Evolutionary conservation across 2,329 filamentous ascomycete species (phyloP).

Genomic region (Colletotrichum spinosum): DNA sequence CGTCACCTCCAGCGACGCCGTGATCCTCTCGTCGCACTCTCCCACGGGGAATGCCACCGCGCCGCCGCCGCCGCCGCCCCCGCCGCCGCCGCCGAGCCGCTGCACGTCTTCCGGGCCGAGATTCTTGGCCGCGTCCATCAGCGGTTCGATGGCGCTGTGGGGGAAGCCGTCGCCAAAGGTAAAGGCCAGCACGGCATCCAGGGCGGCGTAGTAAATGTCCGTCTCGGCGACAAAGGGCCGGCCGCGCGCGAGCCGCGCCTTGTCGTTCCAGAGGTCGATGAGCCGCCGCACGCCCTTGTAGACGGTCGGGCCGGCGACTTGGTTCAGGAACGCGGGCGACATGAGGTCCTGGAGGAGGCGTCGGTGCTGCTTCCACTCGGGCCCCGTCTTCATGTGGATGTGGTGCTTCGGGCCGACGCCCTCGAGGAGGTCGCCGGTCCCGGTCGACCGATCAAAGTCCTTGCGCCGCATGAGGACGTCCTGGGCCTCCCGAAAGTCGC

Average conservation of each 20-base stretch:
- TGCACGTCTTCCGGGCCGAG: constrained; percentile 4
- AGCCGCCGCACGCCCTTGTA: constrained; percentile 46
- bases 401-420: constrained; percentile 49
- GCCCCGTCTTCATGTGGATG: constrained; percentile 45
- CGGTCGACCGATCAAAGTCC: constrained; percentile 55
- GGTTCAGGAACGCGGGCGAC: constrained; percentile 48
- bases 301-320: constrained; percentile 47
- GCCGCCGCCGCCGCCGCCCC: neutral
- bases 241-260: constrained; percentile 45
- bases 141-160: constrained; percentile 15
- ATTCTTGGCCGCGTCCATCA: constrained; percentile 1
- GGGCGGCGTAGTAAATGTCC: constrained; percentile 45
- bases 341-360: constrained; percentile 53
- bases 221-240: constrained; percentile 45
- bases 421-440: constrained; percentile 42
- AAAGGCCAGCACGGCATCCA: constrained; percentile 47
- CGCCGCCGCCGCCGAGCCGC: neutral
- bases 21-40: constrained; percentile 25
- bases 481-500: constrained; percentile 48
- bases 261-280: constrained; percentile 49
- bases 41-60: constrained; percentile 16
- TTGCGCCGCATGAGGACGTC: constrained; percentile 58
- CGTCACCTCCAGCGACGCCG: constrained; percentile 27
- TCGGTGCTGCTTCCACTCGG: constrained; percentile 47
- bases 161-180: constrained; percentile 42